A percentile compares a stretch with the other conserved stretches of the same genome.
These are phyloP conservation scores for Capronia coronata DNA, from an alignment of 2,329 filamentous ascomycete species.

Conservation along the genomic window DNA sequence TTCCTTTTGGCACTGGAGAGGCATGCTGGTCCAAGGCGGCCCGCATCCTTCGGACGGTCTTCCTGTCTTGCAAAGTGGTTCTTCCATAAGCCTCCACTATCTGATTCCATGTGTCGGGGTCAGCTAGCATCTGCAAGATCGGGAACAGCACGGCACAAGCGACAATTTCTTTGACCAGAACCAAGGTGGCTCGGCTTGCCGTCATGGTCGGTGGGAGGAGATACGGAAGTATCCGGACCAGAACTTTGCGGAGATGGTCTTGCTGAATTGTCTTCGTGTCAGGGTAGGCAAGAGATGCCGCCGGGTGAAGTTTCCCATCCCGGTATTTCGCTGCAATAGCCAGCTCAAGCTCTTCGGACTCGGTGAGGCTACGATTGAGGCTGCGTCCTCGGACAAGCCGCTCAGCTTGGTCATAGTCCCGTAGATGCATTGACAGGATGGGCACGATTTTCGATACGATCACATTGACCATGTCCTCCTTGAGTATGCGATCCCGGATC, in stretches of 20 bases:
- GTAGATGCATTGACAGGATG: slow-evolving; percentile 79
- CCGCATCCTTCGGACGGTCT: slow-evolving; percentile 84
- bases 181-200: slow-evolving; percentile 71
- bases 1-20: slow-evolving; percentile 64
- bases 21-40: slow-evolving; percentile 92
- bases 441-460: slow-evolving; percentile 78
- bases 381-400: slow-evolving; percentile 77
- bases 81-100: slow-evolving; percentile 83
- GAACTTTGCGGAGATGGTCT: slow-evolving; percentile 73
- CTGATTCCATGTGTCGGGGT: slow-evolving; percentile 97
- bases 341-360: slow-evolving; percentile 90
- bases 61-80: slow-evolving; percentile 85
- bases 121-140: slow-evolving; percentile 69
- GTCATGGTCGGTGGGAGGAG: slow-evolving; percentile 68
- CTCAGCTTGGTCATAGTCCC: slow-evolving; percentile 86
- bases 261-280: slow-evolving; percentile 82
- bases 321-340: slow-evolving; percentile 93
- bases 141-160: slow-evolving; percentile 84
- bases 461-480: slow-evolving; percentile 76
- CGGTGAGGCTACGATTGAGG: slow-evolving; percentile 81
- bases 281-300: slow-evolving; percentile 73
- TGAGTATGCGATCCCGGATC: slow-evolving; percentile 64
- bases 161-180: slow-evolving; percentile 82
- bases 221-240: slow-evolving; percentile 64
- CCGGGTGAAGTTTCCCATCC: slow-evolving; percentile 80